Base-by-base conservation (phyloP, 23 red algal species). In the Gracilaria gracilis region DNA sequence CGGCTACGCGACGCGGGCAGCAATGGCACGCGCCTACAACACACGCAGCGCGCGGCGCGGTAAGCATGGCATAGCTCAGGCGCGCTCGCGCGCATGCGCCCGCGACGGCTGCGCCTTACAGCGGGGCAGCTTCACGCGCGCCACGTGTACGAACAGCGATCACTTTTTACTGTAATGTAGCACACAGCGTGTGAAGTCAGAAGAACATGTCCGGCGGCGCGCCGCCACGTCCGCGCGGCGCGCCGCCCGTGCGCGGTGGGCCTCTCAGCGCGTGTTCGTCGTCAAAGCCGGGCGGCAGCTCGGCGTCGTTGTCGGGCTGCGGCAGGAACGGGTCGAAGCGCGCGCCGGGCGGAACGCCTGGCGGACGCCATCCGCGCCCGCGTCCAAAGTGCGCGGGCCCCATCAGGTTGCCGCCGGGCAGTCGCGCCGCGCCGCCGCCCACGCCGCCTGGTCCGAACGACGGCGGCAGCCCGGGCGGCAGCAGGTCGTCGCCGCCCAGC, bases 261-360 rank as follows among this genome's bases (percentile, higher is more conserved):
- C n/a, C n/a, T n/a, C n/a, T n/a, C 71, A 80, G 51, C 53, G 38
- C 72, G 49, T 80, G 88, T 23, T 83, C 88, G 64, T 92, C 88
- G 42, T 92, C 88, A 35, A 71, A 82, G 42, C 53, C 77, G 34
- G 88, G 77, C 61, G 76, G 75, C 76, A 73, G 70, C 35, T 83
- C 76, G 39, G 61, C 35, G 67, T 92, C 79, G 65, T 82, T 82
- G 79, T 92, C 88, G 61, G 88, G 88, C 65, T 19, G 34, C 23
- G 94, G 88, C 38, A 74, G 79, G 62, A 76, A 90, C 88, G 88
- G 88, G 75, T 96, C 94, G 72, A 79, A 96, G 23, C 94, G 58
- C 16, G 94, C 94, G 31, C 88, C 94, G 50, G 71, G 87, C 42
- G 94, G 94, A 31, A 96, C 94, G 25, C 94, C 87, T 0, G 65